A percentile compares a stretch with the other conserved stretches of the same genome.
Evolutionary conservation across 305 asterid species (phyloP).

Genomic region (Plantago coronopus): DNA sequence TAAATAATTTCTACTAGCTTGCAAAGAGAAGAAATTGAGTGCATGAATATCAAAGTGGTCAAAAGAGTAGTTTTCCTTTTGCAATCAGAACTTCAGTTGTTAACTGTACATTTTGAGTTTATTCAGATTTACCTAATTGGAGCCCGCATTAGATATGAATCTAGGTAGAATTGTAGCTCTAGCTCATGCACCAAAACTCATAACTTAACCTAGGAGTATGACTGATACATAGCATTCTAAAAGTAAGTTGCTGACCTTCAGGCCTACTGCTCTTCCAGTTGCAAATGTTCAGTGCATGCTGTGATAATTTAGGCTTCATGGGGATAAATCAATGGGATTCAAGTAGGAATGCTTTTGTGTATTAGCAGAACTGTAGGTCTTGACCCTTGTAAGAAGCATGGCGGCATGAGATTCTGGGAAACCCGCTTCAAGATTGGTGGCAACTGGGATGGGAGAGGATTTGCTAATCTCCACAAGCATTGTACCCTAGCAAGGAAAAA

Average conservation of each 20-base stretch:
- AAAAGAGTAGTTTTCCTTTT: no score
- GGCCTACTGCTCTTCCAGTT: not conserved
- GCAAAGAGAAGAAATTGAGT: no score
- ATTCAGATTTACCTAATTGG: no score
- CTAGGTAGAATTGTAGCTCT: not conserved
- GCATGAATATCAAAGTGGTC: no score
- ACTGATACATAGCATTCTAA: not conserved
- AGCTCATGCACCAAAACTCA: not conserved
- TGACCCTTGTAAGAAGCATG: conserved; percentile 61
- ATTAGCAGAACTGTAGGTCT: conserved; percentile 28
- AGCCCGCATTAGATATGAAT: conserved; percentile 18
- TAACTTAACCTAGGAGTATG: not conserved
- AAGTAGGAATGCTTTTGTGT: conserved; percentile 12
- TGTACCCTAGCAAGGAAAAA: conserved; percentile 47
- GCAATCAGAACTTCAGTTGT: no score
- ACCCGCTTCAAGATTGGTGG: conserved; percentile 71
- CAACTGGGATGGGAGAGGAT: conserved; percentile 49
- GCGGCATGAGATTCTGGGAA: conserved; percentile 64
- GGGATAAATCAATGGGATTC: conserved; percentile 34
- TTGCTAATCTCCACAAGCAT: conserved; percentile 53
- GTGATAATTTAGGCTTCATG: conserved; percentile 3
- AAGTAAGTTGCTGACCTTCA: conserved; percentile 6
- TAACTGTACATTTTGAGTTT: no score
- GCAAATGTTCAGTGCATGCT: not conserved
- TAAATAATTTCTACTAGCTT: no score